Percentiles rank a stretch among this genome's conserved stretches.
These are phyloP conservation scores for Anisodus acutangulus DNA, from an alignment of 257 asterid species.

Conservation along the genomic window DNA sequence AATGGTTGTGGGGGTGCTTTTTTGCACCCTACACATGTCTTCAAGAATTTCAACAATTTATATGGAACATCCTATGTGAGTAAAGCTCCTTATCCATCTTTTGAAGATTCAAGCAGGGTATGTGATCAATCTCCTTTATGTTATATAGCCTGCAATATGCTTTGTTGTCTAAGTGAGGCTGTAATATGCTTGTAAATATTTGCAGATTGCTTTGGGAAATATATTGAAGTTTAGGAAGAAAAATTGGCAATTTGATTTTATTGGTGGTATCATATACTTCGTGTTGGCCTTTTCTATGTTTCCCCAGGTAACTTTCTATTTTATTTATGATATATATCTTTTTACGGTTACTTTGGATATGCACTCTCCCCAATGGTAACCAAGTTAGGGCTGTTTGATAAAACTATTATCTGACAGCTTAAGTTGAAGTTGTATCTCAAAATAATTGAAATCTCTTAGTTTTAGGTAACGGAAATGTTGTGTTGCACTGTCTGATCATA, in stretches of 20 bases:
- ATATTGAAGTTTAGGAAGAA: slow-evolving; percentile 97
- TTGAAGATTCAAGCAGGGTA: slow-evolving; percentile 99
- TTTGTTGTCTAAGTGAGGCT: not conserved
- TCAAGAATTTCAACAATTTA: slow-evolving; percentile 65
- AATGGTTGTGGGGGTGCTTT: slow-evolving; percentile 99
- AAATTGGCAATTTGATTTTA: slow-evolving; percentile 97
- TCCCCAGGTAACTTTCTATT: slow-evolving; percentile 71
- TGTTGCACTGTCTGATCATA: slow-evolving; percentile 6
- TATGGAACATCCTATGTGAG: slow-evolving; percentile 72
- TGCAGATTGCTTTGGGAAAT: slow-evolving; percentile 98
- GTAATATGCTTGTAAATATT: slow-evolving; percentile 22
- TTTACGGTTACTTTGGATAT: not conserved
- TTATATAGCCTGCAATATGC: slow-evolving; percentile 3
- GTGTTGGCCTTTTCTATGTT: slow-evolving; percentile 90
- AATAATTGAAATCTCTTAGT: not conserved
- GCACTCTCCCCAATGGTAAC: not conserved
- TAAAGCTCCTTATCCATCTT: slow-evolving; percentile 88
- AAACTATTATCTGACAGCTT: not conserved
- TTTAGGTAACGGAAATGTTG: not conserved
- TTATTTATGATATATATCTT: not conserved
- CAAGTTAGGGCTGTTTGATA: not conserved
- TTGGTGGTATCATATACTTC: slow-evolving; percentile 94
- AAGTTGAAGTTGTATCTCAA: slow-evolving; percentile 8
- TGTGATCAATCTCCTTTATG: slow-evolving; percentile 22
- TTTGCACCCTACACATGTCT: slow-evolving; percentile 98